phyloP scores from a whole-genome alignment of 192 early-diverging fungal species.

The Coemansia furcata region DNA sequence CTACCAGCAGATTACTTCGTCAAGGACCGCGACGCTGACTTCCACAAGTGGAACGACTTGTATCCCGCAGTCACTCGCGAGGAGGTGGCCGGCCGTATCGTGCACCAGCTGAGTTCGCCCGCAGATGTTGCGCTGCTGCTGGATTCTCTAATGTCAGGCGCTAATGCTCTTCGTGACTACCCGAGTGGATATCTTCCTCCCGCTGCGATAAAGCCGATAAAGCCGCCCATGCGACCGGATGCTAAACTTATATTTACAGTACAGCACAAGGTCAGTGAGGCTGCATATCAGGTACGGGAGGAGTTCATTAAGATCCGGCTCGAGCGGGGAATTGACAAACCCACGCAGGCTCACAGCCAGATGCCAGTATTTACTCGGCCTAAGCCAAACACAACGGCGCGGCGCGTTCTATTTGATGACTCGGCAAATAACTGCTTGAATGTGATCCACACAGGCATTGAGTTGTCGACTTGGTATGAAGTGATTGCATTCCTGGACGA shows the following conservation, averaged over 20 bases:
- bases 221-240: conserved; percentile 7
- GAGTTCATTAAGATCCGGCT: too few relatives aligned
- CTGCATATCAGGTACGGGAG: background rate
- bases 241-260: background rate
- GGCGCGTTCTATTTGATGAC: background rate
- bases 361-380: conserved; percentile 13
- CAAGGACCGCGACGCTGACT: background rate
- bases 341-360: background rate
- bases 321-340: conserved; percentile 32
- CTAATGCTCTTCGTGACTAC: conserved; percentile 8
- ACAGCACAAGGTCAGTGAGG: conserved; percentile 11
- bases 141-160: background rate
- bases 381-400: conserved; percentile 12
- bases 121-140: background rate
- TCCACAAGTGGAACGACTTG: background rate
- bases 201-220: conserved; percentile 6
- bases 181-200: conserved; percentile 22
- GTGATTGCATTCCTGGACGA: background rate
- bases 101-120: background rate
- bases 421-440: background rate
- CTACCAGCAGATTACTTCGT: conserved; percentile 2
- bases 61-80: background rate
- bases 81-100: background rate
- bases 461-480: background rate
- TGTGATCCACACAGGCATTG: background rate